Conservation (phyloP, 1,139 yeast genomes). For the Nadsonia starkeyi-henricii region DNA sequence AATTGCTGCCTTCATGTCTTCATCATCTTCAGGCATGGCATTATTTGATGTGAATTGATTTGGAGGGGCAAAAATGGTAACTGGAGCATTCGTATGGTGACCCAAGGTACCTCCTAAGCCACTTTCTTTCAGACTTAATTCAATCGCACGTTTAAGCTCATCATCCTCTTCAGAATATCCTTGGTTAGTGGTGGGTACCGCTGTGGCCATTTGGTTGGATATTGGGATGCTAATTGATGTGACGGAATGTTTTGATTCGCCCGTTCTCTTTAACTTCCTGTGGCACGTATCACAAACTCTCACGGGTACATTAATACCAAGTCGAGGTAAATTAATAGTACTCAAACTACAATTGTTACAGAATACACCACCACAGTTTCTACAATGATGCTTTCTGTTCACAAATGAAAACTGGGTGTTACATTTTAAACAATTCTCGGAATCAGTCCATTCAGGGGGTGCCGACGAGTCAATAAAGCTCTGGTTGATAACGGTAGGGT, state of each 20-base stretch:
- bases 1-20: conserved; percentile 84
- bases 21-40: conserved; percentile 57
- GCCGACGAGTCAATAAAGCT: conserved; percentile 73
- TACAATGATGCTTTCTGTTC: conserved; percentile 89
- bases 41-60: conserved; percentile 2
- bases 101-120: conserved; percentile 10
- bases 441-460: conserved; percentile 97
- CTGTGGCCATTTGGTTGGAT: neutral
- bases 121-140: conserved; percentile 54
- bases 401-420: conserved; percentile 66
- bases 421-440: conserved; percentile 91
- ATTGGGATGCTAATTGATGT: conserved; percentile 6
- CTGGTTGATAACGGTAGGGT: conserved; percentile 23
- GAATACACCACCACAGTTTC: conserved; percentile 93
- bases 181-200: conserved; percentile 10
- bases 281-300: conserved; percentile 89
- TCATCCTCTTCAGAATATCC: conserved; percentile 61
- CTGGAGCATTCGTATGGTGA: conserved; percentile 7
- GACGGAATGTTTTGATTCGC: conserved; percentile 6
- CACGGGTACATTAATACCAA: conserved; percentile 81
- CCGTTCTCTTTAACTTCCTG: conserved; percentile 30
- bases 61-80: neutral
- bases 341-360: conserved; percentile 74
- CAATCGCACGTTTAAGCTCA: conserved; percentile 65
- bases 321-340: conserved; percentile 54